Base-by-base conservation (phyloP, 768 basidiomycete genomes). In the Mrakia blollopis region DNA sequence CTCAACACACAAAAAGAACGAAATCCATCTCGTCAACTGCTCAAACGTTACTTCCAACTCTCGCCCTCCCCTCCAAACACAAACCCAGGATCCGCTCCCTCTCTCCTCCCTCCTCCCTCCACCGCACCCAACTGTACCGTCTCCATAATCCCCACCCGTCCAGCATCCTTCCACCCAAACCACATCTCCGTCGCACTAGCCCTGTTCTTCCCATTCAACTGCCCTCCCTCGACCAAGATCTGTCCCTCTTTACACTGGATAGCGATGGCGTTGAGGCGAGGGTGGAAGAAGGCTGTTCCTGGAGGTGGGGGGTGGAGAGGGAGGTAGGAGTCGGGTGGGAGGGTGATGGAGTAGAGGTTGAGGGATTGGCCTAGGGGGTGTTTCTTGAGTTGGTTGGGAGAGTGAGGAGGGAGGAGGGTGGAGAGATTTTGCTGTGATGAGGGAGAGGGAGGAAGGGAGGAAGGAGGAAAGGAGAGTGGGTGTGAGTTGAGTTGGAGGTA, bases 361-460 rank as follows among this genome's bases (percentile, higher is more conserved):
- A n/a, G 13, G 32, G 25, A 9, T 44, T 4, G 44, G 10, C 11
- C 14, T 9, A 44, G 5, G 44, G 1, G 44, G 44, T 44, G 63
- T 50, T 50, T 50, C 16, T 18, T 47, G 57, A 52, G 47, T 50
- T n/a, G 44, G 73, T n/a, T 44, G 39, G 62, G 13, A 13, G 52
- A 68, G 72, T 60, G 72, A 61, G 50, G 44, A 25, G 76, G 57
- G 37, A 73, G 62, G 10, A n/a, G 35, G 37, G 75, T 71, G 47
- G 41, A 35, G n/a, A 76, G 69, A 57, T 32, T 61, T 35, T 54
- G 69, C 68, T 75, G 23, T 16, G 60, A 50, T 74, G 18, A 7
- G 37, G 32, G 30, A 11, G 50, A 5, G 16, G 1, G 25, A 47
- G 39, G 5, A 6, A 41, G 11, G 39, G 39, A 21, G 16, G 2